Evolutionary conservation across 1,284 basidiomycete genomes (phyloP).

Genomic region (Naganishia albida): DNA sequence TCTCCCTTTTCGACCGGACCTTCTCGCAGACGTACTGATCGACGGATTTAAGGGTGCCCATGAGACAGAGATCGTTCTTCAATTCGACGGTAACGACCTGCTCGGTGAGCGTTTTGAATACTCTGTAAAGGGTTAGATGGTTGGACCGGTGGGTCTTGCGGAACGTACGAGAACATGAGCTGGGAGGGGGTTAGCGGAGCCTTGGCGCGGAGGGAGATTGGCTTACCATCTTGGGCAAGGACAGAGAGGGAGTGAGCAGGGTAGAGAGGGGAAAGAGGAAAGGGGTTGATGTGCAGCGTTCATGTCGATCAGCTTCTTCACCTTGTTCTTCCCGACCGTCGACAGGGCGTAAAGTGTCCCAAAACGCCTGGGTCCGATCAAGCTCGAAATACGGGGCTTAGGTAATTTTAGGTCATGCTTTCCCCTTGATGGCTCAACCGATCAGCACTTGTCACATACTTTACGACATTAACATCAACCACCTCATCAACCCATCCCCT

Average conservation of each 20-base stretch:
- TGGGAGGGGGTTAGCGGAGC: neutral
- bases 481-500: too few relatives aligned
- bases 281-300: neutral
- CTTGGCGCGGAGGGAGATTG: neutral
- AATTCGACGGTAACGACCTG: slow-evolving; percentile 96
- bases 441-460: too few relatives aligned
- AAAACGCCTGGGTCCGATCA: too few relatives aligned
- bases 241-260: neutral
- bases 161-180: slow-evolving; percentile 37
- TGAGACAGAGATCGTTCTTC: slow-evolving; percentile 98
- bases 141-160: neutral
- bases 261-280: neutral
- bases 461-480: neutral
- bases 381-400: too few relatives aligned
- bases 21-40: slow-evolving; percentile 73
- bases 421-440: too few relatives aligned
- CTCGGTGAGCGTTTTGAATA: slow-evolving; percentile 98
- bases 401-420: too few relatives aligned
- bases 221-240: slow-evolving; percentile 17
- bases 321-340: too few relatives aligned
- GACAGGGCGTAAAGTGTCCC: too few relatives aligned
- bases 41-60: slow-evolving; percentile 93
- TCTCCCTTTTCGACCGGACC: neutral
- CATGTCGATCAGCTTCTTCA: too few relatives aligned
- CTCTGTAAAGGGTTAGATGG: slow-evolving; percentile 50